These are phyloP conservation scores for Melanomma pulvis-pyrius DNA, from an alignment of 495 filamentous ascomycete genomes.

Conservation along the genomic window DNA sequence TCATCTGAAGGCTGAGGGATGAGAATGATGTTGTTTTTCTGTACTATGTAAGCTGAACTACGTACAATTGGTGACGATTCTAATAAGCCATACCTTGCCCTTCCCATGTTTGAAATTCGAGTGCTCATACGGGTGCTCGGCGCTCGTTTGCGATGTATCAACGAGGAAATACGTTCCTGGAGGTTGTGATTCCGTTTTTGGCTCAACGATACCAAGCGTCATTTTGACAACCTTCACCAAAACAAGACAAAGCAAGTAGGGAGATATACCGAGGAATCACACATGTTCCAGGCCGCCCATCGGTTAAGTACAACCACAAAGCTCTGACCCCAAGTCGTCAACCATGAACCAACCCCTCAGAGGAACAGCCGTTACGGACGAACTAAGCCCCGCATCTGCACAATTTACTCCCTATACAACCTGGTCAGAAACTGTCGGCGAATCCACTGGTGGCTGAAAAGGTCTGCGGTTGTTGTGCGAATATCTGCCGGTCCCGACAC, in stretches of 20 bases:
- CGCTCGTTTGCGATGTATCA: conserved; percentile 12
- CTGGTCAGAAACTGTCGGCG: not conserved
- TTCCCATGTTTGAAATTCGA: conserved; percentile 22
- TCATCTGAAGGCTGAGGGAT: conserved; percentile 25
- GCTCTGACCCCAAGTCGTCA: conserved; percentile 1
- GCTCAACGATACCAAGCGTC: conserved; percentile 27
- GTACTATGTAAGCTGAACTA: not conserved
- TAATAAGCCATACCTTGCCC: conserved; percentile 10
- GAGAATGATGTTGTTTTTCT: conserved; percentile 23
- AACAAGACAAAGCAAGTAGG: not conserved
- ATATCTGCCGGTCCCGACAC: conserved; percentile 15
- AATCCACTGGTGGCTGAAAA: not conserved
- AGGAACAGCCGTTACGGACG: not conserved
- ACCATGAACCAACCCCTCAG: not conserved
- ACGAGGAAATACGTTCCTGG: conserved; percentile 26
- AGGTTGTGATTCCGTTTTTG: conserved; percentile 4
- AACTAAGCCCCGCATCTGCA: not conserved
- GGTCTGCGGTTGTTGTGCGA: not conserved
- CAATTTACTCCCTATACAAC: not conserved
- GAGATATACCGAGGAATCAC: not conserved
- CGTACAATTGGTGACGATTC: not conserved
- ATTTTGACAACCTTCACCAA: not conserved
- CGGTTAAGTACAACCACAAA: conserved; percentile 16
- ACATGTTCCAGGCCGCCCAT: not conserved
- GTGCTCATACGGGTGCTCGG: conserved; percentile 21